Evolutionary conservation across 2,329 filamentous ascomycete species (phyloP).

Genomic region (Nothopassalora personata): DNA sequence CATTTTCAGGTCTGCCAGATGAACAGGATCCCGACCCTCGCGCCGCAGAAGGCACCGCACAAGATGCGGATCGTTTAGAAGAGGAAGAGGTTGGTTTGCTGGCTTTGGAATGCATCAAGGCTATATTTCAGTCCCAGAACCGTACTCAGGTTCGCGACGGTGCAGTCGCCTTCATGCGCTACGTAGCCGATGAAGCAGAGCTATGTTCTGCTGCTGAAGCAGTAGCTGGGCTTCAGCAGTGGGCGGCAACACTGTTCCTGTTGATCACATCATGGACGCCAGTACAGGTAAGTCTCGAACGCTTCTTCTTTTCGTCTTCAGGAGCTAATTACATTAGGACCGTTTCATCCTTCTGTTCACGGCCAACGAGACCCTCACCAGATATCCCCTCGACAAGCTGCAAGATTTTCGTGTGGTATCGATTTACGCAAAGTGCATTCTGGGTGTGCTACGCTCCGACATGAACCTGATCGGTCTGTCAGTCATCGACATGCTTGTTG

Average conservation of each 20-base stretch:
- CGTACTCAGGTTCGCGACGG: conserved; percentile 74
- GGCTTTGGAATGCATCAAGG: conserved; percentile 79
- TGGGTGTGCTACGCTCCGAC: conserved; percentile 76
- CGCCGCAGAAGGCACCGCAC: conserved; percentile 72
- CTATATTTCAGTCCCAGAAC: conserved; percentile 78
- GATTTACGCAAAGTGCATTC: conserved; percentile 70
- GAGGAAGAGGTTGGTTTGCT: conserved; percentile 83
- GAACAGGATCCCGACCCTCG: conserved; percentile 56
- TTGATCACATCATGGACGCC: conserved; percentile 81
- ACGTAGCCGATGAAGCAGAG: conserved; percentile 48
- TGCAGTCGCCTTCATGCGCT: conserved; percentile 67
- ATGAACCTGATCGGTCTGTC: conserved; percentile 93
- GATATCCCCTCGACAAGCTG: conserved; percentile 61
- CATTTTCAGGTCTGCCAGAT: conserved; percentile 50
- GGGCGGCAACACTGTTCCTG: conserved; percentile 78
- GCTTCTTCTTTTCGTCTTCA: background rate
- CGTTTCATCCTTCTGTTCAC: conserved; percentile 85
- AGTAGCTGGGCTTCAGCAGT: conserved; percentile 43
- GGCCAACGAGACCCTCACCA: conserved; percentile 68
- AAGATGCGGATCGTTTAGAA: conserved; percentile 81
- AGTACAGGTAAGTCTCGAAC: conserved; percentile 54
- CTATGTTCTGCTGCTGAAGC: conserved; percentile 7
- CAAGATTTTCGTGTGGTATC: conserved; percentile 61
- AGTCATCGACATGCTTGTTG: conserved; percentile 88
- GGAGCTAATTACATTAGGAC: conserved; percentile 42